Evolutionary conservation across 106 monocot species (phyloP), one percentile per base, ranked within the genome.

Genomic region (Dioscorea alata): DNA sequence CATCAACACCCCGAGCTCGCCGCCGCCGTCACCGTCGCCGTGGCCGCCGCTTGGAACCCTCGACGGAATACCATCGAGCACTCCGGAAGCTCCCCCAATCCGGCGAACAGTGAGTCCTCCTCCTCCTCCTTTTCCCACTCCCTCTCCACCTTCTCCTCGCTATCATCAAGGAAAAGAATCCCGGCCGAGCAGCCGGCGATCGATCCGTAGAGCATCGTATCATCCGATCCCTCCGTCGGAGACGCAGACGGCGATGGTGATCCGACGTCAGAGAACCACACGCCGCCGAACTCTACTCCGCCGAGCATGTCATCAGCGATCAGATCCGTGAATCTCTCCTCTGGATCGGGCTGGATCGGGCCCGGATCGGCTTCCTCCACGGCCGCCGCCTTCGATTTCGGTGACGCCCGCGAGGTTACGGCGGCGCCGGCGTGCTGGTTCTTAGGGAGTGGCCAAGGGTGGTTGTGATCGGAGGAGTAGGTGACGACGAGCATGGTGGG

Each of bases 1-100:
- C 28, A 28, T 28, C 42, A 42, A 3, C 42, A 42, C 42, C 42
- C 42, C 42, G 42, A 42, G 42, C 42, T 42, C 42, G 42, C 42
- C 42, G 42, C 42, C 6, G 42, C 42, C 42, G 42, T 42, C 42
- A 10, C 42, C 42, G 42, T 10, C 6, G 42, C 42, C 1, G 42
- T 42, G 42, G 42, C 42, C 6, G 34, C 65, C 35, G 65, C 70
- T 12, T 23, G 59, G 35, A 21, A 65, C 5, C 72, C 73, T 21
- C 88, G 80, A 52, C 85, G 85, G 79, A 85, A 78, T 62, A 88
- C 90, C 23, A 83, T 35, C 19, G 90, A 78, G 71, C 68, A 90
- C 48, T 86, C 90, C 64, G 90, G 90, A 60, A 92, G 76, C 83
- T 92, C 92, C 13, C 85, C 92, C 3, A 92, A 76, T 17, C 92